These are phyloP conservation scores for Thalassiosira exigua DNA, from an alignment of 352 stramenopile genomes.

Conservation along the genomic window DNA sequence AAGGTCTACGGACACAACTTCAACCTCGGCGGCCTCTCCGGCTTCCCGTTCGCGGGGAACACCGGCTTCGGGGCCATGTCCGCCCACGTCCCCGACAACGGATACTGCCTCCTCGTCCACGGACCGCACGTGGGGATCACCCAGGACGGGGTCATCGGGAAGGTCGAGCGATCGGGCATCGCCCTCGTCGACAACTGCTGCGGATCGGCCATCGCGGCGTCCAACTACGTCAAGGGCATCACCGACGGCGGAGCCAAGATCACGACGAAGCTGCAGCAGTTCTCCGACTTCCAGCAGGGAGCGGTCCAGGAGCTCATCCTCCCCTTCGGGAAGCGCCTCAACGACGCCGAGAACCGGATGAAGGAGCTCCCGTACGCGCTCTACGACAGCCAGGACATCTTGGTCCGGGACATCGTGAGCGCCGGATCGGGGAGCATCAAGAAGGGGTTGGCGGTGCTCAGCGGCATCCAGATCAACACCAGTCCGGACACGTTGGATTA, in stretches of 20 bases:
- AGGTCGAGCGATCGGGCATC: slow-evolving; percentile 62
- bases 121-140: slow-evolving; percentile 72
- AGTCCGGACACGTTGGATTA: slow-evolving; percentile 61
- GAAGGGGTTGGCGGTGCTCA: slow-evolving; percentile 52
- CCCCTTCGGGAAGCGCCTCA: slow-evolving; percentile 55
- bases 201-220: slow-evolving; percentile 64
- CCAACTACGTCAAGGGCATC: slow-evolving; percentile 42
- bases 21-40: slow-evolving; percentile 59
- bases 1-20: slow-evolving; percentile 62
- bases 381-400: slow-evolving; percentile 55
- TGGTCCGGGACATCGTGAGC: slow-evolving; percentile 61
- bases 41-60: slow-evolving; percentile 65
- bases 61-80: slow-evolving; percentile 67
- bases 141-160: slow-evolving; percentile 57
- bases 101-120: slow-evolving; percentile 61
- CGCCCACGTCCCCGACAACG: slow-evolving; percentile 68
- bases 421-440: slow-evolving; percentile 35
- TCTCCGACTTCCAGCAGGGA: slow-evolving; percentile 45
- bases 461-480: slow-evolving; percentile 76
- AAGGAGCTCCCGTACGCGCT: slow-evolving; percentile 65
- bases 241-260: slow-evolving; percentile 8
- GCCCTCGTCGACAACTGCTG: slow-evolving; percentile 55
- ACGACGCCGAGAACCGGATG: slow-evolving; percentile 51
- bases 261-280: slow-evolving; percentile 20
- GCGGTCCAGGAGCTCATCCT: slow-evolving; percentile 38